Percentiles rank a stretch among this genome's conserved stretches.
These are phyloP conservation scores for Pseudocercospora pini-densiflorae DNA, from an alignment of 2,329 filamentous ascomycete species.

Conservation along the genomic window DNA sequence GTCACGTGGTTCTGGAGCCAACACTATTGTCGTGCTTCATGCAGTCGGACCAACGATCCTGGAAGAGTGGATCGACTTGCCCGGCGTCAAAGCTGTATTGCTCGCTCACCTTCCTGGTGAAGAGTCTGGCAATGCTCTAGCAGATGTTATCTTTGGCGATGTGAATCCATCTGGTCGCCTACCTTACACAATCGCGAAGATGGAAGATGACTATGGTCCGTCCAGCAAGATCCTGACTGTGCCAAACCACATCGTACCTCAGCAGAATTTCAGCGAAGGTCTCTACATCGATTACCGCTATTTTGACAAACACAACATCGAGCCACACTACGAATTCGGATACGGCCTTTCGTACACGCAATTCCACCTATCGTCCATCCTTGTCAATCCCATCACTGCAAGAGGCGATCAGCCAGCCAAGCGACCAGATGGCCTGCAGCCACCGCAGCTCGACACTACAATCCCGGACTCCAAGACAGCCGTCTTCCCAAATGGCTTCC, in stretches of 20 bases:
- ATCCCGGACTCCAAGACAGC: conserved; percentile 62
- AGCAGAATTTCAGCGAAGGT: conserved; percentile 82
- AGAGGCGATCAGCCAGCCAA: conserved; percentile 38
- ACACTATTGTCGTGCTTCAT: conserved; percentile 84
- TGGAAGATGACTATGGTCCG: conserved; percentile 75
- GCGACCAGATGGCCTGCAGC: conserved; percentile 48
- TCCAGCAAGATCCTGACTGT: conserved; percentile 71
- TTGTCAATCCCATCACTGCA: conserved; percentile 48
- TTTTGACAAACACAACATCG: conserved; percentile 76
- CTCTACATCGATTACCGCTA: conserved; percentile 89
- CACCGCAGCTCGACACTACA: conserved; percentile 60
- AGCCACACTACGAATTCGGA: conserved; percentile 83
- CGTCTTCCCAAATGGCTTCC: conserved; percentile 65
- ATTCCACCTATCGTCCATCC: conserved; percentile 65
- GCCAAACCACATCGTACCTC: conserved; percentile 71
- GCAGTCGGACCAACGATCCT: conserved; percentile 81
- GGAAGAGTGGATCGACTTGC: conserved; percentile 78
- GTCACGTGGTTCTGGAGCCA: conserved; percentile 45
- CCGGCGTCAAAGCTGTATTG: conserved; percentile 76
- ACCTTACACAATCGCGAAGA: conserved; percentile 83
- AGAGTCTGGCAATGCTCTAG: conserved; percentile 81
- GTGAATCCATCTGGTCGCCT: conserved; percentile 80
- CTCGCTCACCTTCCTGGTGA: conserved; percentile 86
- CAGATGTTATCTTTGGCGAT: conserved; percentile 78
- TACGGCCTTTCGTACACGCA: conserved; percentile 82